Percentiles rank a stretch among this genome's conserved stretches.
Evolutionary conservation across 176 grass and related monocot genomes (phyloP).

Genomic region (Aegilops speltoides): DNA sequence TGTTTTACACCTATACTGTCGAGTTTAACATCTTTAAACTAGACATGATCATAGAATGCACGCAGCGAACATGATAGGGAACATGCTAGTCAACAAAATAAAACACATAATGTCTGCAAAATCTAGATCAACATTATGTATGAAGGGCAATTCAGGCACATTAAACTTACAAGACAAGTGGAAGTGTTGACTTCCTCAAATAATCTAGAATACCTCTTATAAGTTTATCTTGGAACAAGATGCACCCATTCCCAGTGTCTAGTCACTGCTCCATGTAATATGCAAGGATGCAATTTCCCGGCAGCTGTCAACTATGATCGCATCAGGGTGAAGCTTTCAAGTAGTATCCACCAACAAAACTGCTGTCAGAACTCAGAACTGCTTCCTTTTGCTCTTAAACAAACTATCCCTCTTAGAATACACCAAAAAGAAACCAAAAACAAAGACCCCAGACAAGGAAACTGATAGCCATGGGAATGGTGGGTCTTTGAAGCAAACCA

Average conservation of each 20-base stretch:
- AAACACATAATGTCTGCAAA: constrained; percentile 12
- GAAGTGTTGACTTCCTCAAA: constrained; percentile 26
- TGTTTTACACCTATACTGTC: not conserved
- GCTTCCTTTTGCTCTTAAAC: constrained; percentile 90
- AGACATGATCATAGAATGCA: constrained; percentile 1
- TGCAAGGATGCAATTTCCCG: constrained; percentile 34
- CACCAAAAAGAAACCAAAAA: constrained; percentile 81
- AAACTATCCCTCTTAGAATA: constrained; percentile 72
- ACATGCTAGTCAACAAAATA: not conserved
- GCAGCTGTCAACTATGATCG: constrained; percentile 23
- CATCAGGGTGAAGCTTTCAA: constrained; percentile 28
- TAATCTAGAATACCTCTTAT: constrained; percentile 17
- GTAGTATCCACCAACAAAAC: constrained; percentile 34
- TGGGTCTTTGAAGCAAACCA: constrained; percentile 90
- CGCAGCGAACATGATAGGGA: not conserved
- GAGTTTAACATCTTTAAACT: not conserved
- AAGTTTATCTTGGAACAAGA: constrained; percentile 43
- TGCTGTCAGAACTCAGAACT: constrained; percentile 69
- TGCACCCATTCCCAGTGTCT: not conserved
- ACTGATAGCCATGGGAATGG: constrained; percentile 87
- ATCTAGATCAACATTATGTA: constrained; percentile 17
- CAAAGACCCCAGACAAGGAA: constrained; percentile 68
- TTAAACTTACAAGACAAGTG: constrained; percentile 39
- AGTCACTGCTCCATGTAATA: constrained; percentile 15
- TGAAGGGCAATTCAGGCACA: constrained; percentile 32